Conservation (phyloP, 257 asterid species). For the Capsicum chinense region DNA sequence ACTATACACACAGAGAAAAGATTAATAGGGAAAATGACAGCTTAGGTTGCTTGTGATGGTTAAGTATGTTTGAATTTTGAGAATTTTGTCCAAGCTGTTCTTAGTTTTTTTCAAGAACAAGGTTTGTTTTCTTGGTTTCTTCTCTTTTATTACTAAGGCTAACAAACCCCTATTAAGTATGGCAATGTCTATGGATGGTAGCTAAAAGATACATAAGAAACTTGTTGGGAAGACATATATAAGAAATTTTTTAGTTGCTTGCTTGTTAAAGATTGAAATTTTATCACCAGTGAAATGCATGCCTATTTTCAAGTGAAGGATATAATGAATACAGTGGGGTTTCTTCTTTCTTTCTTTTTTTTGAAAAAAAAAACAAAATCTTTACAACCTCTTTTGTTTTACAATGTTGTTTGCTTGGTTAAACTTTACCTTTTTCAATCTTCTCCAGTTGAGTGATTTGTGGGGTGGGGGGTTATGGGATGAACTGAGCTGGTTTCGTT, state of each 20-base stretch:
- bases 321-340: background rate
- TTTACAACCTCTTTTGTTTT: background rate
- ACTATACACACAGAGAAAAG: background rate
- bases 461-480: background rate
- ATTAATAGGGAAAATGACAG: background rate
- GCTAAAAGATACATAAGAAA: background rate
- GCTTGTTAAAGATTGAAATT: background rate
- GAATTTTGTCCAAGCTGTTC: background rate
- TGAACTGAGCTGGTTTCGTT: background rate
- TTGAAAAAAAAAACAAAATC: background rate
- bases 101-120: background rate
- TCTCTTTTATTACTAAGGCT: background rate
- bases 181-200: background rate
- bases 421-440: background rate
- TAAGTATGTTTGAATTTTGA: background rate
- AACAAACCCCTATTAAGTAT: background rate
- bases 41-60: background rate
- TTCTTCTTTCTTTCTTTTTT: background rate
- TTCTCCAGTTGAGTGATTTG: background rate
- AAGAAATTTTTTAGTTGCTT: background rate
- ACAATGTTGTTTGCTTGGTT: background rate
- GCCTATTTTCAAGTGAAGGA: too few relatives aligned
- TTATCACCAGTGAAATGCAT: background rate
- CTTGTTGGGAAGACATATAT: background rate
- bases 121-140: constrained; percentile 13